A percentile compares a stretch with the other conserved stretches of the same genome.
These are phyloP conservation scores for Leucaena leucocephala DNA, from an alignment of 306 rosid genomes.

Conservation along the genomic window DNA sequence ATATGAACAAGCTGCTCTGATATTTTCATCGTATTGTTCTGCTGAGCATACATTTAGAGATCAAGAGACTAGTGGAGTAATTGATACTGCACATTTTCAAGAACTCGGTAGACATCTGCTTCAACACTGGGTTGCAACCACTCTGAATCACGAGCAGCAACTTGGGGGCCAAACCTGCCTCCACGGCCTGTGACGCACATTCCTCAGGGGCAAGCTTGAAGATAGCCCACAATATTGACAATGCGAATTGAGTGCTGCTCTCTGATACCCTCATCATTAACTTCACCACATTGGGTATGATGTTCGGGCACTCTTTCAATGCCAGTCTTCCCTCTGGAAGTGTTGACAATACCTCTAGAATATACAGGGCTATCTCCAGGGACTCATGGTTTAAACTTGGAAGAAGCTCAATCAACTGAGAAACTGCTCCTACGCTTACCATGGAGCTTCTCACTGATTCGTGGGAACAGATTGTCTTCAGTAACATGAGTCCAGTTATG, in stretches of 20 bases:
- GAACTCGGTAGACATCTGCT: slow-evolving; percentile 73
- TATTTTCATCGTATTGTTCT: slow-evolving; percentile 66
- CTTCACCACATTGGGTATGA: slow-evolving; percentile 62
- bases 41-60: slow-evolving; percentile 85
- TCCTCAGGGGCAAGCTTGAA: slow-evolving; percentile 77
- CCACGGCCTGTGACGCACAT: slow-evolving; percentile 69
- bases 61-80: slow-evolving; percentile 65
- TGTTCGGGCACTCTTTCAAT: slow-evolving; percentile 68
- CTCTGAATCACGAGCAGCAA: slow-evolving; percentile 82
- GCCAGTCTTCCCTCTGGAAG: slow-evolving; percentile 66
- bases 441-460: slow-evolving; percentile 53
- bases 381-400: slow-evolving; percentile 58
- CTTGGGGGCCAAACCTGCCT: slow-evolving; percentile 82
- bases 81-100: slow-evolving; percentile 76
- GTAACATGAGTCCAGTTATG: slow-evolving; percentile 59
- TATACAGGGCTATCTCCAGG: slow-evolving; percentile 58
- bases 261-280: slow-evolving; percentile 82
- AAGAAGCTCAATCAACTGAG: slow-evolving; percentile 63
- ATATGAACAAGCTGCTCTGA: slow-evolving; percentile 40
- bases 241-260: slow-evolving; percentile 65
- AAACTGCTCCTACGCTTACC: slow-evolving; percentile 65
- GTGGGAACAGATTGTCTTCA: slow-evolving; percentile 50
- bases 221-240: slow-evolving; percentile 75
- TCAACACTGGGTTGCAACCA: slow-evolving; percentile 70
- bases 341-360: slow-evolving; percentile 63